Evolutionary conservation across 345 rosid species (phyloP), one percentile per base, ranked within the genome.

Genomic region (Turnera subulata): DNA sequence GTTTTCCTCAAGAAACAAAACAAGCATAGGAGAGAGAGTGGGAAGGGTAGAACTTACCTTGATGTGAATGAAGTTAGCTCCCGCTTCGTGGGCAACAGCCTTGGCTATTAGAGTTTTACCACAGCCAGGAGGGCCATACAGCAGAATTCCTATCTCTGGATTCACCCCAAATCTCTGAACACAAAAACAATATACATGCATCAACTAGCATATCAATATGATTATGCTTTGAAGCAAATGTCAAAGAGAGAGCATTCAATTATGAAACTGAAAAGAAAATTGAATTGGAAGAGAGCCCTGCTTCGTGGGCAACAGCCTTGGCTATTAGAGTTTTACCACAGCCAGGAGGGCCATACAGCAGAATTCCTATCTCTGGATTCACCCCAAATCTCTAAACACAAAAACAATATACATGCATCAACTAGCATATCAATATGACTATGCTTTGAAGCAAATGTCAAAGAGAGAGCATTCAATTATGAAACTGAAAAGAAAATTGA

Each of bases 91-190:
- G 39, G 99, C 99, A 38, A 80, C 94, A 53, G 99, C 99, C 80
- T 89, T 89, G 58, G 99, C 99, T 59, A 93, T 88, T 69, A 93
- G 81, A 35, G 97, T 93, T 78, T 93, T 93, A 15, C 99, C 99
- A 68, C 99, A 93, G 19, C 99, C 99, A 17, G 97, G 99, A 26
- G 99, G 97, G 44, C 99, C 99, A 68, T 82, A 93, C 47, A 89
- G 96, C 82, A 93, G 75, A 79, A 89, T 85, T 53, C 99, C 96
- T 0, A 90, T 83, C 83, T 85, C 96, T 59, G 81, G 70, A 66
- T 76, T 78, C 61, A 83, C 75, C 47, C 96, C 90, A 65, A 85
- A 85, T 61, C 77, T 84, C 99, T 93, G 73, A 56, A 55, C 49
- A 68, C 58, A 17, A n/a, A 53, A 69, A n/a, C 40, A 63, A 40